A percentile compares a stretch with the other conserved stretches of the same genome.
phyloP scores from a whole-genome alignment of 2,329 filamentous ascomycete genomes.

The Colletotrichum scovillei region DNA sequence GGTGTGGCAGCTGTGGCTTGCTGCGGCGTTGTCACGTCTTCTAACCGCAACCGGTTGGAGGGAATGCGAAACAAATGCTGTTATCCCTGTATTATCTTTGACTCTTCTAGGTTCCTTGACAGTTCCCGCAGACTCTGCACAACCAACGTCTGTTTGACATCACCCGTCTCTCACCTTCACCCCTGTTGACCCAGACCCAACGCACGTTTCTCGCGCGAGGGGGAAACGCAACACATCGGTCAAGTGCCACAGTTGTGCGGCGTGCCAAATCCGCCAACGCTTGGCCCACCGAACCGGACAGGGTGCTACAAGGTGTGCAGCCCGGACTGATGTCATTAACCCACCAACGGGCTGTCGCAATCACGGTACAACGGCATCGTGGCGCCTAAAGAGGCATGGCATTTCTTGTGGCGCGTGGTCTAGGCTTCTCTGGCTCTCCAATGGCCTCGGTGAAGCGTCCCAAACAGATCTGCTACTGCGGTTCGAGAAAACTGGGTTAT shows the following conservation, averaged over 20 bases:
- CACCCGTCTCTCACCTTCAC: conserved; percentile 9
- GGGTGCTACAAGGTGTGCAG: conserved; percentile 4
- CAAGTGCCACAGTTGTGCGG: neutral
- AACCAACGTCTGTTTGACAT: conserved; percentile 31
- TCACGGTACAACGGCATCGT: conserved; percentile 33
- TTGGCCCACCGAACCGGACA: conserved; percentile 26
- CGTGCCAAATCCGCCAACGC: conserved; percentile 12
- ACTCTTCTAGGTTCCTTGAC: neutral
- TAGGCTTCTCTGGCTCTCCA: conserved; percentile 8
- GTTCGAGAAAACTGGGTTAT: conserved; percentile 25
- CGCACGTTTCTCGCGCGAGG: conserved; percentile 11
- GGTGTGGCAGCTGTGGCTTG: neutral
- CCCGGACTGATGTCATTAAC: conserved; percentile 33
- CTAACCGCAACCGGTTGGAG: neutral
- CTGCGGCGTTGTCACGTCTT: neutral
- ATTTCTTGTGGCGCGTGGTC: conserved; percentile 12
- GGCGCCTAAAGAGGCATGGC: conserved; percentile 22
- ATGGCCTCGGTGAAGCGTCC: neutral
- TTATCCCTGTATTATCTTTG: neutral
- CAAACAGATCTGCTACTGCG: conserved; percentile 5
- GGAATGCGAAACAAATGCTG: neutral
- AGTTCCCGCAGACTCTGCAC: neutral
- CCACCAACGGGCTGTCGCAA: conserved; percentile 30
- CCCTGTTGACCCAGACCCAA: neutral
- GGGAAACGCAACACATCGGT: neutral